A percentile compares a stretch with the other conserved stretches of the same genome.
Evolutionary conservation across 345 rosid genomes (phyloP).

Genomic region (Angophora floribunda): DNA sequence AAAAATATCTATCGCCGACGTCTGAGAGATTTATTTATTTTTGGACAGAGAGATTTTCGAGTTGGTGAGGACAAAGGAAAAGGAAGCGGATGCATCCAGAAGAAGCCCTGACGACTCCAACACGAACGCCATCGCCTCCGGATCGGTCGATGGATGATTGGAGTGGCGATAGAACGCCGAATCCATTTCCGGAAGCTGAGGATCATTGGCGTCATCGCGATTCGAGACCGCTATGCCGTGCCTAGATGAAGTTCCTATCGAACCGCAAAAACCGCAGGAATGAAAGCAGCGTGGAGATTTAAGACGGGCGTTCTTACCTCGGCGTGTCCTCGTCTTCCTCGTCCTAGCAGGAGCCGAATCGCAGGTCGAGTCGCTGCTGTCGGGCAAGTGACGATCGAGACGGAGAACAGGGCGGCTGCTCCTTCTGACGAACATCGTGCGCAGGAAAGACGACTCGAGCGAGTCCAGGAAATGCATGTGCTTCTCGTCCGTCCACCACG

Average conservation of each 20-base stretch:
- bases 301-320: neutral
- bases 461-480: constrained; percentile 27
- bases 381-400: constrained; percentile 39
- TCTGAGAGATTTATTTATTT: neutral
- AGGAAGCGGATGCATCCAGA: neutral
- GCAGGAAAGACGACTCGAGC: constrained; percentile 37
- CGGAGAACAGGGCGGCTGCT: constrained; percentile 7
- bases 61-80: neutral
- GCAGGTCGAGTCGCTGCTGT: constrained; percentile 28
- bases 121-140: neutral
- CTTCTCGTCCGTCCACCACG: constrained; percentile 39
- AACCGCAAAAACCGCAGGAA: neutral
- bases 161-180: neutral
- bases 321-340: neutral
- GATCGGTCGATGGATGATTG: neutral
- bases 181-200: neutral
- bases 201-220: neutral
- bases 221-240: neutral
- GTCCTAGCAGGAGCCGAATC: constrained; percentile 14
- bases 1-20: neutral
- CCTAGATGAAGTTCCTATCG: neutral
- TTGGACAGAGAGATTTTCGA: neutral
- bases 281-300: neutral
- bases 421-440: constrained; percentile 8
- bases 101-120: neutral